Percentiles rank a stretch among this genome's conserved stretches.
These are phyloP conservation scores for Apiospora sp. DNA, from an alignment of 2,329 filamentous ascomycete genomes.

Conservation along the genomic window DNA sequence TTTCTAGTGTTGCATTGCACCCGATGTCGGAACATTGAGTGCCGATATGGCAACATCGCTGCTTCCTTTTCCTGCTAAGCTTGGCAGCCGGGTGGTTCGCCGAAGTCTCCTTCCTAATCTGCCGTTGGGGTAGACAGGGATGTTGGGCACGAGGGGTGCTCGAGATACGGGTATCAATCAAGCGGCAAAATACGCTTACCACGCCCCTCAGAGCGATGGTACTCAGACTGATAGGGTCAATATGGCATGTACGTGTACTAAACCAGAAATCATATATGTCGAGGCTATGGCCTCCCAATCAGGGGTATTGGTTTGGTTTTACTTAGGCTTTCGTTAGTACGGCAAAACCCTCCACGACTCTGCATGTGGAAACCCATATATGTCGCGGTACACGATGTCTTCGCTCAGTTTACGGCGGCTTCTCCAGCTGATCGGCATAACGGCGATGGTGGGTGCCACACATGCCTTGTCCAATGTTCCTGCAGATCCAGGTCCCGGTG, in stretches of 20 bases:
- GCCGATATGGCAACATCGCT: not conserved
- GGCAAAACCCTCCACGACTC: not conserved
- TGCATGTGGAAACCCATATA: not conserved
- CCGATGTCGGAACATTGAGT: not conserved
- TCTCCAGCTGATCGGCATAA: not conserved
- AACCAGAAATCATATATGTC: not conserved
- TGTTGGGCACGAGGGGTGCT: not conserved
- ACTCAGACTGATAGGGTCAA: not conserved
- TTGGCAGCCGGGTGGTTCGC: not conserved
- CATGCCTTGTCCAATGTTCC: slow-evolving; percentile 20
- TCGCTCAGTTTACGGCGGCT: not conserved
- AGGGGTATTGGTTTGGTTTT: not conserved
- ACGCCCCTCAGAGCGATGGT: slow-evolving; percentile 16
- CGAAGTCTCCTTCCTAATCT: slow-evolving; percentile 6
- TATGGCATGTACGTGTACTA: not conserved
- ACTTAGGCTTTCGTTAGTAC: not conserved
- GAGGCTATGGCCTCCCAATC: not conserved
- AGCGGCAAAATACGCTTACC: slow-evolving; percentile 29
- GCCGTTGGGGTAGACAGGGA: slow-evolving; percentile 20
- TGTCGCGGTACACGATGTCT: not conserved
- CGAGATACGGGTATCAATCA: slow-evolving; percentile 30
- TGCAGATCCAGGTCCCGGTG: slow-evolving; percentile 39
- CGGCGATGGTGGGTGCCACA: slow-evolving; percentile 27
- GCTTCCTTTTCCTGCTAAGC: not conserved
- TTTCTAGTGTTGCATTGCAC: not conserved